These are phyloP conservation scores for Chaetomium fimeti DNA, from an alignment of 495 filamentous ascomycete species.

Conservation along the genomic window DNA sequence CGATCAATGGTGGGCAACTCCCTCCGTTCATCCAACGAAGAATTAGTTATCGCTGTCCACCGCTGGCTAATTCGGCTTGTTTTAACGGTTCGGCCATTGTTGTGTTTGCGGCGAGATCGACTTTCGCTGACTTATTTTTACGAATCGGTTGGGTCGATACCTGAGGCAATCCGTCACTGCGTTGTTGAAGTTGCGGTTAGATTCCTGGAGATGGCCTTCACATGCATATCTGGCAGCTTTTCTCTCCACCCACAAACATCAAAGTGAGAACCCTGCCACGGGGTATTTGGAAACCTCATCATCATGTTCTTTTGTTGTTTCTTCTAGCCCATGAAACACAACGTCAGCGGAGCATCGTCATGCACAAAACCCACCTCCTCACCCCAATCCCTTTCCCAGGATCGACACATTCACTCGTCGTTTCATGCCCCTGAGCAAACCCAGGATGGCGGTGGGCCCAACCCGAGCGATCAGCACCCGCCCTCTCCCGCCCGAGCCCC, in stretches of 20 bases:
- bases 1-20: no score
- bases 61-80: no score
- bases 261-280: no score
- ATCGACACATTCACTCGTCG: neutral
- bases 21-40: no score
- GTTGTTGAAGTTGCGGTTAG: no score
- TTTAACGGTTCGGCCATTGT: no score
- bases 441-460: neutral
- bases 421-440: slow-evolving; percentile 1
- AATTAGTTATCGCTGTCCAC: no score
- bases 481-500: neutral
- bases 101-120: no score
- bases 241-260: neutral
- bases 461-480: neutral
- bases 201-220: neutral
- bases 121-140: no score
- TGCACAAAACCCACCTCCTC: neutral
- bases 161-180: neutral
- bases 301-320: neutral
- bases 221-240: no score
- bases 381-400: neutral
- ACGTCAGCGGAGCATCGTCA: neutral
- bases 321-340: neutral
- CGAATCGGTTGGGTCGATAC: neutral
- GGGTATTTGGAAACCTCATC: no score